Base-by-base conservation (phyloP, 139 green algal genomes). In the Gonium pectorale region DNA sequence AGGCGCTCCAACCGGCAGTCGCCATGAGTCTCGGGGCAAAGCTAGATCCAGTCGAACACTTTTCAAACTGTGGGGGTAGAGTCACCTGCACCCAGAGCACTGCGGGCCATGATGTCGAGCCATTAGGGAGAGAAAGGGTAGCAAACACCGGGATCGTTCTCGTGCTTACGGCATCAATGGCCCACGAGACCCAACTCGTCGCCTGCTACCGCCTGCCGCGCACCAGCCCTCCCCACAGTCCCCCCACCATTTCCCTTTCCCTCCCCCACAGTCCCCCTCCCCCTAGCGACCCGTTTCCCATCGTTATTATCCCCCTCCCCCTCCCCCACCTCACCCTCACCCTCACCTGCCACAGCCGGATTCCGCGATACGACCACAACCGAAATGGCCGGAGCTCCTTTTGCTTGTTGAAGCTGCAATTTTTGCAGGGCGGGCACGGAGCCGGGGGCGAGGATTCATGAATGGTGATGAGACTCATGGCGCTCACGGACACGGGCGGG, bases 321-420 rank as follows among this genome's bases (percentile, higher is more conserved):
- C 7, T 6, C 62, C 5, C 6, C 62, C 62, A 68, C 9, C 17
- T 26, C 8, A 29, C 5, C 56, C 15, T 5, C 56, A 26, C 5
- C 17, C 64, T 29, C 64, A 71, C 64, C 64, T 71, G 64, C 64
- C 64, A 71, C 37, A 71, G 64, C 11, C 64, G 35, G 35, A 29
- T 26, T 4, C 64, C 64, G 11, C 64, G 35, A 17, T 33, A 71
- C 5, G 35, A 31, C 64, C 64, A 71, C 64, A 49, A 17, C 35
- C 64, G 64, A 17, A 33, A 35, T 11, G 13, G 64, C 11, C 37
- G 13, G 5, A 71, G 64, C 9, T 49, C 37, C 13, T 49, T 49
- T 11, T 11, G 46, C 35, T 33, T 71, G 64, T 49, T n/a, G 64
- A 71, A 71, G 37, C 64, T 71, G 64, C n/a, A n/a, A n/a, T n/a